Conservation (phyloP, 345 rosid genomes). For the Kernera saxatilis region DNA sequence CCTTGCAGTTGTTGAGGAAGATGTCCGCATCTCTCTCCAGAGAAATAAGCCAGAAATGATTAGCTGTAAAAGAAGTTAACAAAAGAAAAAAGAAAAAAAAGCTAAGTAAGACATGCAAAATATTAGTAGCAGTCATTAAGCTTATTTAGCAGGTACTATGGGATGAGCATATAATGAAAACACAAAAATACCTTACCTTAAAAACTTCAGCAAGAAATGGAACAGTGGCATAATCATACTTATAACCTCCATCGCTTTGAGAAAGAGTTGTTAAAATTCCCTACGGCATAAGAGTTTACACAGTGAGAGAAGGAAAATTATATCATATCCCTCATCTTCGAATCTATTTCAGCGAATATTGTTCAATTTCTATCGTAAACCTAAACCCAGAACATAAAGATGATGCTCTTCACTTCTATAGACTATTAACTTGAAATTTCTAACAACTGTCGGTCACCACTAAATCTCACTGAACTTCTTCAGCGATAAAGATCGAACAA, state of each 20-base stretch:
- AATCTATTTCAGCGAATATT: not conserved
- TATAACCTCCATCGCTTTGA: constrained; percentile 73
- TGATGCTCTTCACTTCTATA: not conserved
- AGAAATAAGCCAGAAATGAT: constrained; percentile 72
- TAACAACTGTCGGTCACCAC: not conserved
- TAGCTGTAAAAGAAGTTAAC: constrained; percentile 40
- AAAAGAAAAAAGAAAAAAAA: not conserved
- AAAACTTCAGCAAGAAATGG: constrained; percentile 91
- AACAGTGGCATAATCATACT: constrained; percentile 89
- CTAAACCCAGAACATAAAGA: not conserved
- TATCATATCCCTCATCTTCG: not conserved
- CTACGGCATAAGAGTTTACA: constrained; percentile 25
- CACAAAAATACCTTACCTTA: constrained; percentile 73
- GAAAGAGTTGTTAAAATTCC: constrained; percentile 95
- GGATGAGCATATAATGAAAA: not conserved
- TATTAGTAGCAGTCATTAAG: not conserved
- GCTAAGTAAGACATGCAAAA: not conserved
- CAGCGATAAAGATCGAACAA: not conserved
- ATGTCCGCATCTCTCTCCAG: constrained; percentile 55
- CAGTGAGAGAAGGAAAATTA: not conserved
- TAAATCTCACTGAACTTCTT: not conserved
- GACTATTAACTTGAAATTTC: not conserved
- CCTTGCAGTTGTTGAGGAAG: constrained; percentile 48
- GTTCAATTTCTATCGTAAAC: not conserved
- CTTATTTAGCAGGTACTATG: not conserved